A percentile compares a stretch with the other conserved stretches of the same genome.
Evolutionary conservation across 1,284 basidiomycete species (phyloP).

Genomic region (Peniophora sp.): DNA sequence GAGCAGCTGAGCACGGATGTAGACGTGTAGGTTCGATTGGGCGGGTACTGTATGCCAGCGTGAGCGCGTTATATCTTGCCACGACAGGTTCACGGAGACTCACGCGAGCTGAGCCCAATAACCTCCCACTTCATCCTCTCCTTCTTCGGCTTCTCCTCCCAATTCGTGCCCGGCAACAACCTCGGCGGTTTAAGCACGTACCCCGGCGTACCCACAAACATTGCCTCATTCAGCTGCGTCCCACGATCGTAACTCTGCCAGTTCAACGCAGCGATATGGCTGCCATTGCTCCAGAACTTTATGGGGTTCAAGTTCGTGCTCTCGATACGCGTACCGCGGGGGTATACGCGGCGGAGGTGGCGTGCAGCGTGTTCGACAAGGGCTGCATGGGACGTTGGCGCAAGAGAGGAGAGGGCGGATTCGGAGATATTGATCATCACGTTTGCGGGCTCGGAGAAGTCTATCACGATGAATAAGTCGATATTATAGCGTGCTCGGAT

Average conservation of each 20-base stretch:
- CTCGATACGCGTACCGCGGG: constrained; percentile 46
- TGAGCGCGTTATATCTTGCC: neutral
- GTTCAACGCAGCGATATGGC: constrained; percentile 58
- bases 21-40: constrained; percentile 27
- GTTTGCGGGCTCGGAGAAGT: constrained; percentile 32
- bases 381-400: constrained; percentile 24
- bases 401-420: constrained; percentile 31
- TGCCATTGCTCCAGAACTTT: constrained; percentile 50
- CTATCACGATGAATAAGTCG: constrained; percentile 12
- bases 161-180: constrained; percentile 18
- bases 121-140: constrained; percentile 28
- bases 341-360: constrained; percentile 51
- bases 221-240: constrained; percentile 50
- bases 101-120: constrained; percentile 39
- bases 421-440: constrained; percentile 59
- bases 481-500: constrained; percentile 1
- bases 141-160: constrained; percentile 11
- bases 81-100: constrained; percentile 15
- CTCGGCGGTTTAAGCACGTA: constrained; percentile 46
- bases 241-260: constrained; percentile 42
- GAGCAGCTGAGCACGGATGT: constrained; percentile 34
- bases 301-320: constrained; percentile 48
- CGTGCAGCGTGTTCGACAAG: constrained; percentile 33
- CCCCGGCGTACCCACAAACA: constrained; percentile 52
- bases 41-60: constrained; percentile 24